Base-by-base conservation (phyloP, 176 grass and related monocot species). In the Carex scoparia region DNA sequence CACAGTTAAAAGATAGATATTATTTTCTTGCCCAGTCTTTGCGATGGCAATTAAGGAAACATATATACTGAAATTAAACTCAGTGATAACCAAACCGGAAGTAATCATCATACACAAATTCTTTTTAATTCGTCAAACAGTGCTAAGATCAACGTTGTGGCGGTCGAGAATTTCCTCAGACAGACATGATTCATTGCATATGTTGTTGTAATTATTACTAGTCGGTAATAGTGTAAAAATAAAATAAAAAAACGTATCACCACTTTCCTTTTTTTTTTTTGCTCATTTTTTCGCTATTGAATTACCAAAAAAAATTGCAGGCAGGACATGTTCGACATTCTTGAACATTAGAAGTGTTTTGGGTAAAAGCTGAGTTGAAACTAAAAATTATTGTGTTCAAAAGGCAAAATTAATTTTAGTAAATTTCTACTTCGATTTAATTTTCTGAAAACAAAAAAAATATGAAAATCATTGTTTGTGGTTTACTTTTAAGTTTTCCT, bases 21-120 rank as follows among this genome's bases (percentile, higher is more conserved):
- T 51, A 10, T 51, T 51, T 51, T 51, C 54, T 76, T 76, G 7
- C 42, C 10, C 19, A 48, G n/a, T 15, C 46, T 48, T 76, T 51
- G 10, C 54, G 10, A 31, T 30, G 38, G 19, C 4, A 15, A 19
- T 27, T 75, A 53, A 75, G 4, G n/a, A 28, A 51, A 75, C 9
- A 51, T 75, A 28, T 10, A 75, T 19, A 51, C 71, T 75, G 71
- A 75, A 75, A 28, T 75, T 75, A 75, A 75, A 30, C 42, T 75
- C 42, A 51, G 0, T 51, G 3, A 27, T 53, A 30, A 75, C 46
- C 23, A 28, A 31, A 76, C 23, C 19, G 23, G 54, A 61, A 76
- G 71, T 54, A 51, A 51, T 76, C 27, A 35, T 32, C 6, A 76
- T 30, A 4, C 10, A 7, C 12, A 12, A 14, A 14, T 28, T 28